Conservation (phyloP, 441 rosid genomes). For the Euphorbia schlechtendalii region DNA sequence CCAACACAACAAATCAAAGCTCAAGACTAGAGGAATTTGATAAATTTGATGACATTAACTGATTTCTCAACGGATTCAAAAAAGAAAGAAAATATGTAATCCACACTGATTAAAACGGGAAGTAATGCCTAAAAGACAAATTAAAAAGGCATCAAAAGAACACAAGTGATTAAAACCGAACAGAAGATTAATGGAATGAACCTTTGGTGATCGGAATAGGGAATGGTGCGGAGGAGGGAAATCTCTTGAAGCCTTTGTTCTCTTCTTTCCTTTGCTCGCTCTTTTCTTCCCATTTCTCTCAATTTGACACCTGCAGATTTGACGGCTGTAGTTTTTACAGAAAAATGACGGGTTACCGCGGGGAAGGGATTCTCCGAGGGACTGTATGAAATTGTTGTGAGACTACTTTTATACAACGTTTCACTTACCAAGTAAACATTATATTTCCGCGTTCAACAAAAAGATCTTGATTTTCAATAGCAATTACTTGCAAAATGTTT, state of each 20-base stretch:
- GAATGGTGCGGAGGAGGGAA: slow-evolving; percentile 80
- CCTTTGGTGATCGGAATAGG: slow-evolving; percentile 88
- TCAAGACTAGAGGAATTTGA: neutral
- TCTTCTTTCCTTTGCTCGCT: slow-evolving; percentile 58
- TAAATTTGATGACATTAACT: neutral
- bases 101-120: neutral
- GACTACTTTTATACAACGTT: no score
- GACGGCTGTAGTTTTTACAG: neutral
- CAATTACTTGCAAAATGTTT: no score
- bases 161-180: neutral
- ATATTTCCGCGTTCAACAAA: no score
- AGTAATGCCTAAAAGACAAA: neutral
- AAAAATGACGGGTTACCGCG: no score
- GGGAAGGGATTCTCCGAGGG: no score
- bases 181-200: slow-evolving; percentile 7
- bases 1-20: neutral
- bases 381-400: no score
- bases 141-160: neutral
- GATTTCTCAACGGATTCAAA: neutral
- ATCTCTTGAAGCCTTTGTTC: slow-evolving; percentile 45
- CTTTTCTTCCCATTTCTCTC: slow-evolving; percentile 33
- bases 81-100: neutral
- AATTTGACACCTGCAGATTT: slow-evolving; percentile 15
- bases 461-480: no score
- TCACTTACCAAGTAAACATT: no score